Conservation (phyloP, 306 rosid genomes). For the Elaeagnus macrophylla region DNA sequence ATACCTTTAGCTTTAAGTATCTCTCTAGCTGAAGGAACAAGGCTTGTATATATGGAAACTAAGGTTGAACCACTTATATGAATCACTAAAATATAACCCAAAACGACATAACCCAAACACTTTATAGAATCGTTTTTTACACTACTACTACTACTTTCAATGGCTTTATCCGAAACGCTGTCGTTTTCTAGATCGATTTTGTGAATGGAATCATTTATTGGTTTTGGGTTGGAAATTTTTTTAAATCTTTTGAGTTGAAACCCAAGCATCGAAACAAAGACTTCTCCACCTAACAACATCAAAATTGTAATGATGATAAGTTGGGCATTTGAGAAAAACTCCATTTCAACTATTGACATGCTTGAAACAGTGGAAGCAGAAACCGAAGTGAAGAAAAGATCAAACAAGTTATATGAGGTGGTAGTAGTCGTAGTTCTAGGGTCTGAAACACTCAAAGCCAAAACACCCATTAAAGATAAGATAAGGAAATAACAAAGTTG, state of each 20-base stretch:
- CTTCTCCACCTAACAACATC: constrained; percentile 65
- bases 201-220: constrained; percentile 16
- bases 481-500: neutral
- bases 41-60: constrained; percentile 23
- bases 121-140: constrained; percentile 21
- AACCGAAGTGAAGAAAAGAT: constrained; percentile 62
- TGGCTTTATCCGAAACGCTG: neutral
- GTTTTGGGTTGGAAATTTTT: neutral
- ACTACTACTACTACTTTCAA: neutral
- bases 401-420: neutral
- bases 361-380: constrained; percentile 69
- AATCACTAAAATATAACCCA: constrained; percentile 27
- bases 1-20: constrained; percentile 30
- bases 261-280: constrained; percentile 45
- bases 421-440: neutral
- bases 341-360: constrained; percentile 62
- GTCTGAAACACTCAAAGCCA: neutral
- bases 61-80: constrained; percentile 22
- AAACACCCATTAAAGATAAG: neutral
- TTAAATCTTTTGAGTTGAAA: constrained; percentile 16
- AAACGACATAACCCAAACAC: constrained; percentile 32
- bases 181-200: neutral
- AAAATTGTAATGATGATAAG: constrained; percentile 38
- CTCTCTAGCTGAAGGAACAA: constrained; percentile 30
- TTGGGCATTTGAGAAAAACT: constrained; percentile 40